Evolutionary conservation across 1,139 yeast species (phyloP).

Genomic region (Blastobotrys petasosporus): DNA sequence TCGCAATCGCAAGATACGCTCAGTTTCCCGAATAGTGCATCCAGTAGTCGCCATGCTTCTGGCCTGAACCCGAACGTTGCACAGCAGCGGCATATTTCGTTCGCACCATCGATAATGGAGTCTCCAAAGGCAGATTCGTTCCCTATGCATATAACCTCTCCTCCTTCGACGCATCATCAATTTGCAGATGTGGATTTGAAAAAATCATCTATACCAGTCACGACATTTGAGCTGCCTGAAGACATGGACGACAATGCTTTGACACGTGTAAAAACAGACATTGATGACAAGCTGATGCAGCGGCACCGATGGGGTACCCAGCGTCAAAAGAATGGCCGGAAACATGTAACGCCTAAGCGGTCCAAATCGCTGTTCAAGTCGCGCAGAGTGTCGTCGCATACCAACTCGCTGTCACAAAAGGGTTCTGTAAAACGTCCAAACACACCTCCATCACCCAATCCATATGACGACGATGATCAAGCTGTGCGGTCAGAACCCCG

Average conservation of each 20-base stretch:
- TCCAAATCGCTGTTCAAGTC: constrained; percentile 23
- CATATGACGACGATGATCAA: constrained; percentile 4
- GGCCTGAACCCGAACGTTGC: neutral
- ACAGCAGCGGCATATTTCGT: constrained; percentile 16
- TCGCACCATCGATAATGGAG: constrained; percentile 10
- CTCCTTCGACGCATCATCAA: neutral
- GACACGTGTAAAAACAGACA: neutral
- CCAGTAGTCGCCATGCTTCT: no score
- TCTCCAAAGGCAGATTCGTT: constrained; percentile 4
- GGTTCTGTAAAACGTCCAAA: neutral
- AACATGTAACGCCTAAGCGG: constrained; percentile 34
- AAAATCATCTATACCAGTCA: neutral
- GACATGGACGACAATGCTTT: neutral
- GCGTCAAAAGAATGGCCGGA: constrained; percentile 68
- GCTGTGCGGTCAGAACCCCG: constrained; percentile 6
- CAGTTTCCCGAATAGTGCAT: no score
- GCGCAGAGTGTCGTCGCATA: constrained; percentile 12
- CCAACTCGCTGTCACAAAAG: constrained; percentile 1
- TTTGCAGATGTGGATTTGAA: neutral
- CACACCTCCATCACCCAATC: neutral
- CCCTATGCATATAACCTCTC: neutral
- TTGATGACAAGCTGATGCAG: constrained; percentile 43
- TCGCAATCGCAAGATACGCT: no score
- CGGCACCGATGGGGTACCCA: constrained; percentile 91
- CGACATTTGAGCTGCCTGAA: neutral